phyloP scores from a whole-genome alignment of 306 rosid genomes.

The Glycine soja region DNA sequence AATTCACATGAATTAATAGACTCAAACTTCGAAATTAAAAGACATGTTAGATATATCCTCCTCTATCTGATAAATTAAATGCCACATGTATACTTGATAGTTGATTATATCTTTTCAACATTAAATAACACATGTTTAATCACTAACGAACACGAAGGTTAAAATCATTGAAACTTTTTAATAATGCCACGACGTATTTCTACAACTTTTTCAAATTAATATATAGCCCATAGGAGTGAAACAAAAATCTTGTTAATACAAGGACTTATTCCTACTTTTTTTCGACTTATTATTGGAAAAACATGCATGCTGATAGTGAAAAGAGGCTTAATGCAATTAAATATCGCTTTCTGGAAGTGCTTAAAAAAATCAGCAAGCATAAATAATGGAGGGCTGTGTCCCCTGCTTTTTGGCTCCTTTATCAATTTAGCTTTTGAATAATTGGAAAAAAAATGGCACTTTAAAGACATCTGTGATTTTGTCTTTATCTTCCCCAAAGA shows the following conservation, averaged over 20 bases:
- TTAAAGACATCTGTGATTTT: slow-evolving; percentile 23
- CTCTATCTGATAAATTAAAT: background rate
- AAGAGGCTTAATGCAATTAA: slow-evolving; percentile 2
- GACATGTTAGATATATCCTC: background rate
- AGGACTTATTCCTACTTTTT: slow-evolving; percentile 13
- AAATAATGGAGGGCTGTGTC: background rate
- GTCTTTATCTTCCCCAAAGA: slow-evolving; percentile 7
- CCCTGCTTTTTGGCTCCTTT: slow-evolving; percentile 29
- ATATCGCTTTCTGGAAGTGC: slow-evolving; percentile 20
- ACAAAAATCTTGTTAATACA: background rate
- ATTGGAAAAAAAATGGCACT: background rate
- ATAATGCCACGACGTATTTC: background rate
- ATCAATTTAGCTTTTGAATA: slow-evolving; percentile 35
- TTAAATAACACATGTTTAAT: background rate
- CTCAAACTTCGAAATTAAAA: background rate
- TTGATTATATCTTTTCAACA: background rate
- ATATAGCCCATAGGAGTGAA: background rate
- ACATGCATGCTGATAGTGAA: background rate
- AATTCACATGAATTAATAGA: background rate
- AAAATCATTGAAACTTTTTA: background rate
- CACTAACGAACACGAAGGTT: background rate
- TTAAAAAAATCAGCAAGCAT: slow-evolving; percentile 10
- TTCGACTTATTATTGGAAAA: background rate
- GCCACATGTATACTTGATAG: background rate
- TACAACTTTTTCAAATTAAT: background rate